These are phyloP conservation scores for Paramecium octaurelia DNA, from an alignment of 73 alveolate species.

Conservation along the genomic window DNA sequence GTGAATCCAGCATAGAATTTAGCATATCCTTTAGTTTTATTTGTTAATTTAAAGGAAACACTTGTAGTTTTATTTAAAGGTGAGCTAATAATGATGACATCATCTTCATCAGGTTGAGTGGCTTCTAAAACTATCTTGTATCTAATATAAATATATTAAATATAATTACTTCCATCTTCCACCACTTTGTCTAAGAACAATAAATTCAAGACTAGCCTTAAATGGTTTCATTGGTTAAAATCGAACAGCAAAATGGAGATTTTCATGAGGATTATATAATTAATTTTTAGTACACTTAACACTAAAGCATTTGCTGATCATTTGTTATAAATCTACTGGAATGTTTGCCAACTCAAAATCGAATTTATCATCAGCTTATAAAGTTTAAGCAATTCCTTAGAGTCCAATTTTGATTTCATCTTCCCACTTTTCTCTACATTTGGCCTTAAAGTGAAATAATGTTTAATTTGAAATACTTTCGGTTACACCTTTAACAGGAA, in stretches of 20 bases:
- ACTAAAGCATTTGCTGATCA: conserved; percentile 90
- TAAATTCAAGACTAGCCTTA: conserved; percentile 89
- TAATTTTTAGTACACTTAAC: conserved; percentile 81
- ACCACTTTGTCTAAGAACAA: conserved; percentile 90
- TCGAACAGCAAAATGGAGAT: conserved; percentile 83
- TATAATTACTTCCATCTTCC: conserved; percentile 94
- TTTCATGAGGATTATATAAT: conserved; percentile 71
- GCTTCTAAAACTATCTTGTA: conserved; percentile 93
- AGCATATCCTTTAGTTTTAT: conserved; percentile 89
- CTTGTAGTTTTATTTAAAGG: conserved; percentile 92
- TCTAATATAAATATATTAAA: neutral
- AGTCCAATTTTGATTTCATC: conserved; percentile 48
- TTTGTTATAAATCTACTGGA: conserved; percentile 74
- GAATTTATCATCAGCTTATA: conserved; percentile 73
- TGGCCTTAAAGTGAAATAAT: conserved; percentile 43
- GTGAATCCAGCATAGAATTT: conserved; percentile 94
- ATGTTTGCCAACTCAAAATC: conserved; percentile 84
- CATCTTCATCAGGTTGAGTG: conserved; percentile 96
- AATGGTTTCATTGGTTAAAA: conserved; percentile 96
- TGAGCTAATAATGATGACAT: conserved; percentile 88
- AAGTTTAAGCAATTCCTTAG: conserved; percentile 51
- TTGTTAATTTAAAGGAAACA: conserved; percentile 92
- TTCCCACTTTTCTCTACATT: conserved; percentile 59
- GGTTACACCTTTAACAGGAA: conserved; percentile 59
- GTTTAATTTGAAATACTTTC: conserved; percentile 42